A percentile compares a stretch with the other conserved stretches of the same genome.
Conservation (phyloP, 1,284 basidiomycete genomes). For the Blastosporella zonata region DNA sequence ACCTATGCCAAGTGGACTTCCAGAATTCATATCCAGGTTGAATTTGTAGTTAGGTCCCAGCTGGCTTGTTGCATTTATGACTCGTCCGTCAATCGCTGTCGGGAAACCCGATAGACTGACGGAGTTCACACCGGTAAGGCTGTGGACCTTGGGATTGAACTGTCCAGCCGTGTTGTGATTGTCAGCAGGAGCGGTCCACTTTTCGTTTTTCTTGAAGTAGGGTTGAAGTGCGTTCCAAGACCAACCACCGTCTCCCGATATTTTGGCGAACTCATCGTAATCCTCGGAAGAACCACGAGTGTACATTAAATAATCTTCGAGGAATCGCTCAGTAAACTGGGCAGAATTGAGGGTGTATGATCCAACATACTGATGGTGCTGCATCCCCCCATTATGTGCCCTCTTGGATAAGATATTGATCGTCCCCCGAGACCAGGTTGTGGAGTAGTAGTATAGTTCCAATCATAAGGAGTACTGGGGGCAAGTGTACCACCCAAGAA, state of each 20-base stretch:
- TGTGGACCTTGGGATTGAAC: conserved; percentile 25
- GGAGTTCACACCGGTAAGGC: conserved; percentile 18
- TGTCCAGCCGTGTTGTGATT: conserved; percentile 28
- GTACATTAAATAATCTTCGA: conserved; percentile 36
- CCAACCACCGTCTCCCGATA: conserved; percentile 39
- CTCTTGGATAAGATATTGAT: conserved; percentile 23
- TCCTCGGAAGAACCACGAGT: conserved; percentile 38
- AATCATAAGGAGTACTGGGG: conserved; percentile 22
- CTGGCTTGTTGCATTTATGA: conserved; percentile 13
- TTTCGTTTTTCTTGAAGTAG: conserved; percentile 31
- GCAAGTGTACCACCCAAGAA: conserved; percentile 16
- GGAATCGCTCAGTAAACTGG: background rate
- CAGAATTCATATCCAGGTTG: conserved; percentile 31
- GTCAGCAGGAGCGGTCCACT: conserved; percentile 25
- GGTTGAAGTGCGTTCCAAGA: conserved; percentile 34
- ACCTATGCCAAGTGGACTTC: conserved; percentile 32
- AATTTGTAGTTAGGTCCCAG: conserved; percentile 20
- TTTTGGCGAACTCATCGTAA: conserved; percentile 33
- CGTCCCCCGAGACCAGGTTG: conserved; percentile 22
- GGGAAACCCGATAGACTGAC: conserved; percentile 28
- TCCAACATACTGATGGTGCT: conserved; percentile 30
- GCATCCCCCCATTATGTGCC: conserved; percentile 29
- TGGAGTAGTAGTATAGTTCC: conserved; percentile 27
- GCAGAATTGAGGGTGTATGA: background rate
- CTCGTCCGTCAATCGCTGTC: conserved; percentile 20